A percentile compares a stretch with the other conserved stretches of the same genome.
Evolutionary conservation across 805 yeast genomes (phyloP).

Genomic region (Yamadazyma philogaea): DNA sequence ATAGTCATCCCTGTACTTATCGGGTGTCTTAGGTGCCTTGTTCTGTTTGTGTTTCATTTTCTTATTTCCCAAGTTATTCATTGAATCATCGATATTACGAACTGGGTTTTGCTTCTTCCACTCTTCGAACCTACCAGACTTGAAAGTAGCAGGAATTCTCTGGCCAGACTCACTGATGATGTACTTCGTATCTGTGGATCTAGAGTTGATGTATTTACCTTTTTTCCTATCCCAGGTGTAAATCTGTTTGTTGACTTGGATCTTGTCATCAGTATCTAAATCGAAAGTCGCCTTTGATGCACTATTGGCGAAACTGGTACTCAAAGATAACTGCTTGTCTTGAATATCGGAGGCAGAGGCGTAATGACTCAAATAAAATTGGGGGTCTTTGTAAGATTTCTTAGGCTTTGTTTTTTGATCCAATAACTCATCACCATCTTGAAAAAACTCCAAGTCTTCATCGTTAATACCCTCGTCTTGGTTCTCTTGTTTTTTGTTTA

Average conservation of each 20-base stretch:
- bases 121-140: slow-evolving; percentile 86
- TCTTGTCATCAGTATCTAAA: slow-evolving; percentile 71
- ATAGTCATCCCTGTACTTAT: slow-evolving; percentile 83
- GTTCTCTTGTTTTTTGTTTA: slow-evolving; percentile 49
- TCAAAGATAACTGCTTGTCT: slow-evolving; percentile 66
- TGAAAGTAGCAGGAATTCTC: slow-evolving; percentile 83
- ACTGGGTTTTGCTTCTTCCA: slow-evolving; percentile 65
- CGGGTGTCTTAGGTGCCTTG: slow-evolving; percentile 88
- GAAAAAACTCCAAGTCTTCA: slow-evolving; percentile 49
- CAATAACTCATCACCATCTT: slow-evolving; percentile 47
- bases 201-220: slow-evolving; percentile 81
- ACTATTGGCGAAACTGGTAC: slow-evolving; percentile 69
- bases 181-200: slow-evolving; percentile 77
- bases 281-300: slow-evolving; percentile 88
- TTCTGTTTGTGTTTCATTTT: slow-evolving; percentile 69
- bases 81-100: slow-evolving; percentile 3
- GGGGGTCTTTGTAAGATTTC: slow-evolving; percentile 69
- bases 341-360: slow-evolving; percentile 79
- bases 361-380: slow-evolving; percentile 80
- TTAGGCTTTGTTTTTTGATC: slow-evolving; percentile 24
- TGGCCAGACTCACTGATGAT: slow-evolving; percentile 95
- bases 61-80: slow-evolving; percentile 20
- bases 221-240: slow-evolving; percentile 92
- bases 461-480: slow-evolving; percentile 37
- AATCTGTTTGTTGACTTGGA: slow-evolving; percentile 64